A percentile compares a stretch with the other conserved stretches of the same genome.
These are phyloP conservation scores for Pyrenula massariospora DNA, from an alignment of 495 filamentous ascomycete species.

Conservation along the genomic window DNA sequence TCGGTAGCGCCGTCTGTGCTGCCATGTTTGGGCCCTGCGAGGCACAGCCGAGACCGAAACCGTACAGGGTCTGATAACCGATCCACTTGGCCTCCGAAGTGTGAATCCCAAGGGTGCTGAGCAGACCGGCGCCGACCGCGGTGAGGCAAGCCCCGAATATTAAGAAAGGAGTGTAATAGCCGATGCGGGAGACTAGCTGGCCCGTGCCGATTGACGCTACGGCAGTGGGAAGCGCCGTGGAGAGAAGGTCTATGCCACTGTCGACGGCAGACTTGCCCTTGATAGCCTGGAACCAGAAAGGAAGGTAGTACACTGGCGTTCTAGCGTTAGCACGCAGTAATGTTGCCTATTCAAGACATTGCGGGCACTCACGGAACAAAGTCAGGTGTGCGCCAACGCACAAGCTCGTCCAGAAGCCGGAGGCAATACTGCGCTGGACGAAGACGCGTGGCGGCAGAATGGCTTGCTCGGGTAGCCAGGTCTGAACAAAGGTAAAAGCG, in stretches of 20 bases:
- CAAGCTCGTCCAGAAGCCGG: too few species aligned
- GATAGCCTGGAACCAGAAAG: slow-evolving; percentile 27
- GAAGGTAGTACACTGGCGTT: slow-evolving; percentile 23
- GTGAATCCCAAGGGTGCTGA: slow-evolving; percentile 36
- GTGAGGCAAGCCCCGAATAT: slow-evolving; percentile 2
- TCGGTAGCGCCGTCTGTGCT: slow-evolving; percentile 41
- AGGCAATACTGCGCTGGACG: too few species aligned
- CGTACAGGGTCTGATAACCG: slow-evolving; percentile 41
- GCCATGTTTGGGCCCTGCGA: too few species aligned
- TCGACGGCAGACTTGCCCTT: slow-evolving; percentile 14
- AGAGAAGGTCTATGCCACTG: slow-evolving; percentile 9
- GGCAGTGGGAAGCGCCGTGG: slow-evolving; percentile 1
- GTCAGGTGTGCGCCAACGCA: too few species aligned
- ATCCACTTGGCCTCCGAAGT: slow-evolving; percentile 39
- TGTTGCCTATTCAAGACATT: too few species aligned
- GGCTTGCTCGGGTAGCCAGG: too few species aligned
- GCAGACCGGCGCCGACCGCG: slow-evolving; percentile 27
- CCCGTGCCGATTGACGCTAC: slow-evolving; percentile 3
- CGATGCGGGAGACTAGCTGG: slow-evolving; percentile 4
- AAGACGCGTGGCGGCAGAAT: too few species aligned
- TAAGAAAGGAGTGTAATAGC: slow-evolving; percentile 6
- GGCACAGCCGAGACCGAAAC: slow-evolving; percentile 6
- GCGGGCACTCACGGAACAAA: too few species aligned
- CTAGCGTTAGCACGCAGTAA: too few species aligned
- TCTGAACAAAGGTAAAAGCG: too few species aligned